These are phyloP conservation scores for Candida easanensis DNA, from an alignment of 805 yeast species.

Conservation along the genomic window DNA sequence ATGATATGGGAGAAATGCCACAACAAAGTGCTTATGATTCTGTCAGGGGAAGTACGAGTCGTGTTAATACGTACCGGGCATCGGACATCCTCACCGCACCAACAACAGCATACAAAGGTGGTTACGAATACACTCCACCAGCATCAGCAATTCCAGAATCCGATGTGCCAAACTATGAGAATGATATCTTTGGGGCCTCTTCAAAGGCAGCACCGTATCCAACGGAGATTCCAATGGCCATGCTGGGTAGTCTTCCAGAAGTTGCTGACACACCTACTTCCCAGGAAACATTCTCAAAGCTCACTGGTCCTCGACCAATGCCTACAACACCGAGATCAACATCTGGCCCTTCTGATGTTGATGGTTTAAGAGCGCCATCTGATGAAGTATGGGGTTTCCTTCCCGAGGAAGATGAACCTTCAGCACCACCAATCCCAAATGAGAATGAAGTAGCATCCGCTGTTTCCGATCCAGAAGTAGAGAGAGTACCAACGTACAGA, in stretches of 20 bases:
- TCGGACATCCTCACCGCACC: slow-evolving; percentile 21
- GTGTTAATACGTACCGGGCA: slow-evolving; percentile 13
- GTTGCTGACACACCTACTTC: slow-evolving; percentile 5
- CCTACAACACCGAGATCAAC: slow-evolving; percentile 18
- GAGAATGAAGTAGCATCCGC: background rate
- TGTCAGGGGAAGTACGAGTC: slow-evolving; percentile 19
- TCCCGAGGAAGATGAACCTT: slow-evolving; percentile 6
- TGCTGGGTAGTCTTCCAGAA: slow-evolving; percentile 7
- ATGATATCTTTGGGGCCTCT: background rate
- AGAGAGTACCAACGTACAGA: slow-evolving; percentile 25
- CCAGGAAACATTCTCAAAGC: slow-evolving; percentile 20
- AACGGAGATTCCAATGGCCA: slow-evolving; percentile 10
- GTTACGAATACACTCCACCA: slow-evolving; percentile 16
- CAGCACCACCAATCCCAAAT: slow-evolving; percentile 14
- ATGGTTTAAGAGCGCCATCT: background rate
- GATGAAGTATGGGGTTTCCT: slow-evolving; percentile 7
- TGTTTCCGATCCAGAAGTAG: slow-evolving; percentile 9
- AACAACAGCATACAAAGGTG: slow-evolving; percentile 20
- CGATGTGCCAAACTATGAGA: background rate
- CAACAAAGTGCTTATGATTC: slow-evolving; percentile 22
- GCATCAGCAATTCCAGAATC: background rate
- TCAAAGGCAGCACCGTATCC: slow-evolving; percentile 23
- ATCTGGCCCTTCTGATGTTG: slow-evolving; percentile 6
- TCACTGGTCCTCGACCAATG: slow-evolving; percentile 29
- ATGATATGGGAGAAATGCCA: slow-evolving; percentile 18